These are phyloP conservation scores for Copromyces sp. DNA, from an alignment of 495 filamentous ascomycete species.

Conservation along the genomic window DNA sequence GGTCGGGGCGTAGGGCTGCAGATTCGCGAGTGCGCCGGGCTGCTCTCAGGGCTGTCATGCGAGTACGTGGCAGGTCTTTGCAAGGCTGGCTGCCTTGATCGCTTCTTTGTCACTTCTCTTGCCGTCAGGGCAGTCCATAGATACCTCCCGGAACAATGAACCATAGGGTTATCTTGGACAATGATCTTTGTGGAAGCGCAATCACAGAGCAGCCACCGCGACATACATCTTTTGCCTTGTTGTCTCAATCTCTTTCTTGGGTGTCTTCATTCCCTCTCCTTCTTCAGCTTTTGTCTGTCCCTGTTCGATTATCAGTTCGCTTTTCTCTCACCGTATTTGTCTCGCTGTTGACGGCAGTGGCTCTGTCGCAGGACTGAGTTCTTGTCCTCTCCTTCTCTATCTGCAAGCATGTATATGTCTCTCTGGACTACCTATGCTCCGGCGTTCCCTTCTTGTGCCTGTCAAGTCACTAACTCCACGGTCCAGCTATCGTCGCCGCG, in stretches of 20 bases:
- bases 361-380: too few species aligned
- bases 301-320: background rate
- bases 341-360: background rate
- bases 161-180: background rate
- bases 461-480: background rate
- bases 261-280: background rate
- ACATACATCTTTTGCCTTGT: background rate
- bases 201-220: background rate
- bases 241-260: background rate
- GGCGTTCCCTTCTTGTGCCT: background rate
- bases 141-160: background rate
- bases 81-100: background rate
- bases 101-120: background rate
- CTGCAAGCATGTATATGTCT: background rate
- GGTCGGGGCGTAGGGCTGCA: background rate
- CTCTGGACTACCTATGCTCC: background rate
- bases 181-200: background rate
- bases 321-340: background rate
- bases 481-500: background rate
- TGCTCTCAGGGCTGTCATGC: background rate
- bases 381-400: background rate
- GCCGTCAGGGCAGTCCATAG: background rate
- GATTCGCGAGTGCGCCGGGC: background rate
- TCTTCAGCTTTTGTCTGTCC: background rate
- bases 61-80: background rate